Conservation (phyloP, 2,329 filamentous ascomycete species). For the Pseudodiploospora longispora region DNA sequence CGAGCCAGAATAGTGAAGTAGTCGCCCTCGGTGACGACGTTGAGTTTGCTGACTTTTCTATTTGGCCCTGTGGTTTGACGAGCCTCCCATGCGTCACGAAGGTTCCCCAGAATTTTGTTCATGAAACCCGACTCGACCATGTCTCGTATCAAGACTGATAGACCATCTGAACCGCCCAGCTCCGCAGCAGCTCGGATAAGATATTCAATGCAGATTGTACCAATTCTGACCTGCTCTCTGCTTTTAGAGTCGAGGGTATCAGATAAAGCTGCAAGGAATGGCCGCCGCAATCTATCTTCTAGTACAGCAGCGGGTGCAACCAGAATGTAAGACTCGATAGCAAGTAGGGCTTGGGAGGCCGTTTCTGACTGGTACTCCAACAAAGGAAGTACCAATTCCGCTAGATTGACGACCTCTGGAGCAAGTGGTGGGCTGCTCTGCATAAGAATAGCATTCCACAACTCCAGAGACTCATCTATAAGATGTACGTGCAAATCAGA, state of each 20-base stretch:
- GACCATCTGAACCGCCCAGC: constrained; percentile 52
- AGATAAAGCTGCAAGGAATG: constrained; percentile 40
- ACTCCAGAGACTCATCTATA: constrained; percentile 82
- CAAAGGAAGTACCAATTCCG: constrained; percentile 55
- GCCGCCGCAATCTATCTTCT: constrained; percentile 44
- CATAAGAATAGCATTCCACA: constrained; percentile 71
- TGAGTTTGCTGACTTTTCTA: constrained; percentile 58
- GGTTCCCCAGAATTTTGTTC: constrained; percentile 53
- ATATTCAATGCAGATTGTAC: constrained; percentile 55
- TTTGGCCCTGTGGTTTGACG: constrained; percentile 79
- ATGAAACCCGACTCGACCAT: constrained; percentile 57
- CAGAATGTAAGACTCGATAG: constrained; percentile 63
- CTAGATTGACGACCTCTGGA: constrained; percentile 53
- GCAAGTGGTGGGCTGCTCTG: constrained; percentile 57
- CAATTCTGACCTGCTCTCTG: constrained; percentile 49
- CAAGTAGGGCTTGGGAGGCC: constrained; percentile 52
- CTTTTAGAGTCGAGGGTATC: constrained; percentile 43
- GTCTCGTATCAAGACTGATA: constrained; percentile 56
- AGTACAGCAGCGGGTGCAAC: constrained; percentile 62
- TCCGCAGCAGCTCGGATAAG: constrained; percentile 55
- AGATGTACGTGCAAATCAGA: constrained; percentile 74
- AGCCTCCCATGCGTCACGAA: constrained; percentile 63
- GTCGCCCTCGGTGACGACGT: constrained; percentile 70
- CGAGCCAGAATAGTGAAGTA: constrained; percentile 79
- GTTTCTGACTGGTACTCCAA: constrained; percentile 59